phyloP scores from a whole-genome alignment of 192 early-diverging fungal genomes.

The Entomortierella chlamydospora region DNA sequence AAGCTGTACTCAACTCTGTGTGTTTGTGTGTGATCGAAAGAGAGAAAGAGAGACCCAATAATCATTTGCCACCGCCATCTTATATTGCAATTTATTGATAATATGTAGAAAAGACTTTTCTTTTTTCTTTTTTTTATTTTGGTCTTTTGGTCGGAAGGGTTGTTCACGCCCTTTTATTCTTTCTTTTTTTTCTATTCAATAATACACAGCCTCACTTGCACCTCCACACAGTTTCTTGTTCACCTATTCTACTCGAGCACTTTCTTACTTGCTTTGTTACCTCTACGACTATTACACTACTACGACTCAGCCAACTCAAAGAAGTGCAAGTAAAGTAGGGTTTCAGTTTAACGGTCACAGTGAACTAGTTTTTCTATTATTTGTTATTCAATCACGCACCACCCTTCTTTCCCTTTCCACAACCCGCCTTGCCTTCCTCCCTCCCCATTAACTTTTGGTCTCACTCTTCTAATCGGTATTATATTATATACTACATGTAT shows the following conservation, averaged over 20 bases:
- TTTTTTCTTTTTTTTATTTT: not conserved
- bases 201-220: not conserved
- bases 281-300: too few species aligned
- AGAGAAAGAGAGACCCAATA: not conserved
- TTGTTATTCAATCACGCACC: slow-evolving; percentile 3
- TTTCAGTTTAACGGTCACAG: slow-evolving; percentile 33
- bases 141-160: not conserved
- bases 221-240: too few species aligned
- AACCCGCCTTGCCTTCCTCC: not conserved
- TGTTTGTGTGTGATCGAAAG: too few species aligned
- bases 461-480: too few species aligned
- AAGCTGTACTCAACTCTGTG: too few species aligned
- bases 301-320: too few species aligned
- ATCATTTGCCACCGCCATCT: not conserved
- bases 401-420: not conserved
- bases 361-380: not conserved
- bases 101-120: not conserved
- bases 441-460: not conserved
- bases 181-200: not conserved
- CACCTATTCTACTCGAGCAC: too few species aligned
- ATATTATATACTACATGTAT: not conserved
- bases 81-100: too few species aligned
- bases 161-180: too few species aligned
- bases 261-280: too few species aligned
- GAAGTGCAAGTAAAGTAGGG: not conserved